A percentile compares a stretch with the other conserved stretches of the same genome.
Evolutionary conservation across 495 filamentous ascomycete genomes (phyloP).

Genomic region (Trichocladium antarcticum): DNA sequence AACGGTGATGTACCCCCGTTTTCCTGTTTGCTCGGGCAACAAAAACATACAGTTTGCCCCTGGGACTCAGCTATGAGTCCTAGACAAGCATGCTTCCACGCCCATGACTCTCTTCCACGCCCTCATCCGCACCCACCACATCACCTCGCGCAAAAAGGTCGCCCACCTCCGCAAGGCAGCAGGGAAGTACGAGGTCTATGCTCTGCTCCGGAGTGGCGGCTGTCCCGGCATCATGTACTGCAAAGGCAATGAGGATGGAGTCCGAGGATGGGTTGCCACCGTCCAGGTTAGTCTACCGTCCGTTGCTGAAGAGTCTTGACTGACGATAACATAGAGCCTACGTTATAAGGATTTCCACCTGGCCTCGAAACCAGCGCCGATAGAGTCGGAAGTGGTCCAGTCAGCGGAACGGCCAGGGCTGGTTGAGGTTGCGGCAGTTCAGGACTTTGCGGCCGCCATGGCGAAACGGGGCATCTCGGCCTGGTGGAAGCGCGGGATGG

Average conservation of each 20-base stretch:
- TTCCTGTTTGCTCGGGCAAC: too few relatives aligned
- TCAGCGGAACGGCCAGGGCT: slow-evolving; percentile 14
- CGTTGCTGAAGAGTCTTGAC: neutral
- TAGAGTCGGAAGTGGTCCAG: slow-evolving; percentile 3
- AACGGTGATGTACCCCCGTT: too few relatives aligned
- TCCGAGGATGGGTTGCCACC: slow-evolving; percentile 23
- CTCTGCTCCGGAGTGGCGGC: slow-evolving; percentile 54
- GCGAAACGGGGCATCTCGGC: slow-evolving; percentile 16
- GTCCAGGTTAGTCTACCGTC: slow-evolving; percentile 20
- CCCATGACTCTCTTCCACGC: slow-evolving; percentile 40
- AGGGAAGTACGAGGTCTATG: slow-evolving; percentile 42
- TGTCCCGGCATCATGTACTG: slow-evolving; percentile 72
- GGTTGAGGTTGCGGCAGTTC: slow-evolving; percentile 17
- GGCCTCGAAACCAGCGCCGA: slow-evolving; percentile 15
- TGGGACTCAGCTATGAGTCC: neutral
- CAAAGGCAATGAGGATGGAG: slow-evolving; percentile 44
- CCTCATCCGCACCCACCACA: slow-evolving; percentile 69
- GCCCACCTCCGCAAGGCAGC: slow-evolving; percentile 53
- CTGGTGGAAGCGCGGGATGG: slow-evolving; percentile 26
- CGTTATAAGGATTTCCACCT: slow-evolving; percentile 28
- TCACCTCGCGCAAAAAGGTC: slow-evolving; percentile 71
- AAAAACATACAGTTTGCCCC: too few relatives aligned
- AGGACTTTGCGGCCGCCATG: slow-evolving; percentile 24
- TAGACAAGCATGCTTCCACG: neutral
- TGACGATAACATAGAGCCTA: slow-evolving; percentile 13